These are phyloP conservation scores for Paxillus involutus DNA, from an alignment of 768 basidiomycete species.

Conservation along the genomic window DNA sequence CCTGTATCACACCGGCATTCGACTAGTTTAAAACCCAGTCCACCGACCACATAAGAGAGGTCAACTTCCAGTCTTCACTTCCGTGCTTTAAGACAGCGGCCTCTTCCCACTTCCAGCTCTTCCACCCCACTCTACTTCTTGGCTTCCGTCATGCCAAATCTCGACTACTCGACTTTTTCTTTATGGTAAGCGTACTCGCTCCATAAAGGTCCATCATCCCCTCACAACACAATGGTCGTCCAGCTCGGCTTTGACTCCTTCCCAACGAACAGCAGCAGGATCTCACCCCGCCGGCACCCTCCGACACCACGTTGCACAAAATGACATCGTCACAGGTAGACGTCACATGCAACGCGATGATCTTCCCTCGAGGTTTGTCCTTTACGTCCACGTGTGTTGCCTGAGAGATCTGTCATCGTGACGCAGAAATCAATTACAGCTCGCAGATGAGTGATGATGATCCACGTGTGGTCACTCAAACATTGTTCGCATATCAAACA, in stretches of 20 bases:
- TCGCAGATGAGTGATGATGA: constrained; percentile 16
- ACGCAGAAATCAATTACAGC: constrained; percentile 21
- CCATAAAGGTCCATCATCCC: not conserved
- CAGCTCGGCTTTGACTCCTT: constrained; percentile 29
- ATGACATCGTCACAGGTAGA: constrained; percentile 29
- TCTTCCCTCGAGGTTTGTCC: constrained; percentile 34
- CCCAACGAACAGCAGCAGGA: constrained; percentile 19
- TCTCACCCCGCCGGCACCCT: constrained; percentile 29
- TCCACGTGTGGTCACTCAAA: constrained; percentile 20
- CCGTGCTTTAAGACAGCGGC: constrained; percentile 2
- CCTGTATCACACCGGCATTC: constrained; percentile 18
- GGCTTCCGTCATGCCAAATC: constrained; percentile 17
- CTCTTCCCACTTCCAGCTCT: constrained; percentile 8
- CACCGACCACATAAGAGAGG: constrained; percentile 18
- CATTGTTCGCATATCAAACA: constrained; percentile 21
- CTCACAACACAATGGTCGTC: constrained; percentile 4
- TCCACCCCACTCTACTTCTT: not conserved
- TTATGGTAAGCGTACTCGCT: constrained; percentile 14
- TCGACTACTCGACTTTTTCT: constrained; percentile 30
- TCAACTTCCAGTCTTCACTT: constrained; percentile 12
- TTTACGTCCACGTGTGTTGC: constrained; percentile 23
- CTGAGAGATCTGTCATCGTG: constrained; percentile 6
- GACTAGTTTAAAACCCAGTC: constrained; percentile 26
- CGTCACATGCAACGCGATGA: constrained; percentile 30
- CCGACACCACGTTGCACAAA: constrained; percentile 27